Percentiles rank a stretch among this genome's conserved stretches.
These are phyloP conservation scores for Fraxinus nigra DNA, from an alignment of 305 asterid genomes.

Conservation along the genomic window DNA sequence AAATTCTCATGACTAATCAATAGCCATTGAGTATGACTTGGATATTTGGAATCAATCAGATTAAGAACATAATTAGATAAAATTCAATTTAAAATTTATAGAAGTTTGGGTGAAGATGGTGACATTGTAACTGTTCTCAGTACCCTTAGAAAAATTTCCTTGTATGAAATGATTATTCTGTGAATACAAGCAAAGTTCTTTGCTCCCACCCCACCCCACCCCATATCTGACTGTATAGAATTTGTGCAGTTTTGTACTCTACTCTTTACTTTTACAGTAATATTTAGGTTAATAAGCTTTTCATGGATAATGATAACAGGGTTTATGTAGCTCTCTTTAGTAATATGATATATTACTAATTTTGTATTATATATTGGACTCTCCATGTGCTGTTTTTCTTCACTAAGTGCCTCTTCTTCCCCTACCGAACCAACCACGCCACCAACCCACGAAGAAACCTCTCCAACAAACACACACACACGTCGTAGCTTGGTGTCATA, in stretches of 20 bases:
- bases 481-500: neutral
- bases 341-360: neutral
- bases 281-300: neutral
- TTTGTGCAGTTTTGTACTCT: slow-evolving; percentile 12
- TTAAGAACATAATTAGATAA: neutral
- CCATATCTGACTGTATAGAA: neutral
- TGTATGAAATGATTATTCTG: slow-evolving; percentile 24
- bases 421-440: neutral
- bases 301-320: neutral
- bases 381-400: neutral
- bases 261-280: neutral
- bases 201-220: slow-evolving; percentile 16
- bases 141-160: slow-evolving; percentile 8
- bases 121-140: slow-evolving; percentile 35
- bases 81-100: neutral
- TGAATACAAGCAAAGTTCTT: slow-evolving; percentile 45
- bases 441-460: neutral
- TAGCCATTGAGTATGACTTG: neutral
- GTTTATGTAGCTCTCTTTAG: neutral
- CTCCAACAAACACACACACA: neutral
- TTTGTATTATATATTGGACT: neutral
- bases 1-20: neutral
- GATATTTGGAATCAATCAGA: slow-evolving; percentile 6
- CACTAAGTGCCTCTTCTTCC: neutral
- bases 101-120: slow-evolving; percentile 3